Percentiles rank a stretch among this genome's conserved stretches.
These are phyloP conservation scores for Annulohypoxylon bovei DNA, from an alignment of 495 filamentous ascomycete genomes.

Conservation along the genomic window DNA sequence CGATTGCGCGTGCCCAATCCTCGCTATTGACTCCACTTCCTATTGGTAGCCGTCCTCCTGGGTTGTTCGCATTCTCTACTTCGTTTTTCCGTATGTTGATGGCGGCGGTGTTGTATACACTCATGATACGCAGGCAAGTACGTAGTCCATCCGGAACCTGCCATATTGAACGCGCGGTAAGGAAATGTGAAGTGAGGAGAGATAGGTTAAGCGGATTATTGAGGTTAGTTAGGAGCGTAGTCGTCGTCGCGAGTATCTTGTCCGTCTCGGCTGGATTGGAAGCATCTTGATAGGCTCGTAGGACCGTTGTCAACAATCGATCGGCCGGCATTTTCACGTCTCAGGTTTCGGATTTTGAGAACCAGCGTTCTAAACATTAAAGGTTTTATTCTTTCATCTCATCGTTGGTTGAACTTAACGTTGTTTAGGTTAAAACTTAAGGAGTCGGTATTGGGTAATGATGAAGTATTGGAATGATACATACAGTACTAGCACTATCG, in stretches of 20 bases:
- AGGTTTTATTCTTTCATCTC: neutral
- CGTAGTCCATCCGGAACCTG: constrained; percentile 74
- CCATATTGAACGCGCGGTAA: constrained; percentile 90
- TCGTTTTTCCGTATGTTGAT: constrained; percentile 68
- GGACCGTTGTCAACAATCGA: constrained; percentile 60
- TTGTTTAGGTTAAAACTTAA: neutral
- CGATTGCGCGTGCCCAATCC: constrained; percentile 84
- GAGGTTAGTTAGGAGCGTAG: constrained; percentile 81
- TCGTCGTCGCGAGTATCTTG: constrained; percentile 79
- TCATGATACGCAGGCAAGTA: constrained; percentile 78
- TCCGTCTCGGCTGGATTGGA: constrained; percentile 60
- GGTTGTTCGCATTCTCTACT: constrained; percentile 60
- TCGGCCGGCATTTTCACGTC: constrained; percentile 56
- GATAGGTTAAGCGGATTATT: constrained; percentile 91
- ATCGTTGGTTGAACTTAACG: neutral
- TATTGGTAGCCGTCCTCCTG: constrained; percentile 47
- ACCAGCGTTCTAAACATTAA: neutral
- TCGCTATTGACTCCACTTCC: constrained; percentile 67
- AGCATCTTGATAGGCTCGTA: constrained; percentile 60
- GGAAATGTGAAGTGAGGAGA: constrained; percentile 88
- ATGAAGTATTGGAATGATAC: neutral
- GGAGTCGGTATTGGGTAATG: neutral
- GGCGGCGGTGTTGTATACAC: constrained; percentile 88
- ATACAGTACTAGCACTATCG: neutral
- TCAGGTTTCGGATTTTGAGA: neutral